These are phyloP conservation scores for Ceratobasidium sp. DNA, from an alignment of 1,284 basidiomycete genomes.

Conservation along the genomic window DNA sequence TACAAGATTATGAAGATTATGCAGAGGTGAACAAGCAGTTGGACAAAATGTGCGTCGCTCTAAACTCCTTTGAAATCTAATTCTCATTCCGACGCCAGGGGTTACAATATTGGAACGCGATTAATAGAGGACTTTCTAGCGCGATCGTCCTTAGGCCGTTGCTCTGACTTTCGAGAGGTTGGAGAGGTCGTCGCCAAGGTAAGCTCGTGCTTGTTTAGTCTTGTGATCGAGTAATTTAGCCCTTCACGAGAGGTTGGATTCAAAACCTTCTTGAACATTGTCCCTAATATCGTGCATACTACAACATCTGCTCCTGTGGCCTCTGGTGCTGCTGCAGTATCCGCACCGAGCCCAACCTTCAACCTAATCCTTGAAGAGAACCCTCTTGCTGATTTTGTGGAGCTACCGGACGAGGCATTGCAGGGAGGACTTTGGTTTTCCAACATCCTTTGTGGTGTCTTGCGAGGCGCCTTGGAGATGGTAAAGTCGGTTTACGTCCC, in stretches of 20 bases:
- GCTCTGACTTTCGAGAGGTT: conserved; percentile 91
- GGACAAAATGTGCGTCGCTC: conserved; percentile 64
- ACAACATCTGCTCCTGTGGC: conserved; percentile 60
- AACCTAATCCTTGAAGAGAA: conserved; percentile 93
- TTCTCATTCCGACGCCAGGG: conserved; percentile 69
- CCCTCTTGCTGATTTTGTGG: conserved; percentile 96
- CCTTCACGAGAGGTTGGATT: conserved; percentile 83
- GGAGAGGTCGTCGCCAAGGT: conserved; percentile 95
- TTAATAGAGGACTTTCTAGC: conserved; percentile 98
- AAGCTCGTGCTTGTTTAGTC: conserved; percentile 43
- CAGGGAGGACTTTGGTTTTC: conserved; percentile 96
- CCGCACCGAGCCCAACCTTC: conserved; percentile 63
- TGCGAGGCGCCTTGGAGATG: conserved; percentile 96
- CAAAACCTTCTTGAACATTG: conserved; percentile 96
- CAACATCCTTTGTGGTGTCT: conserved; percentile 93
- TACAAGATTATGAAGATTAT: conserved; percentile 99
- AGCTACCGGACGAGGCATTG: conserved; percentile 91
- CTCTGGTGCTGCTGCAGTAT: conserved; percentile 55
- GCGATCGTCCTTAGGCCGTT: conserved; percentile 84
- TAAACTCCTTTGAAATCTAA: not conserved
- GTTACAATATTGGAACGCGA: conserved; percentile 96
- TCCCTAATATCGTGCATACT: conserved; percentile 82
- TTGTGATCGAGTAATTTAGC: not conserved
- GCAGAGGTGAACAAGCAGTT: conserved; percentile 76
- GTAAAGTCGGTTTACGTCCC: conserved; percentile 60